These are phyloP conservation scores for Zea luxurians DNA, from an alignment of 176 grass and related monocot genomes.

Conservation along the genomic window DNA sequence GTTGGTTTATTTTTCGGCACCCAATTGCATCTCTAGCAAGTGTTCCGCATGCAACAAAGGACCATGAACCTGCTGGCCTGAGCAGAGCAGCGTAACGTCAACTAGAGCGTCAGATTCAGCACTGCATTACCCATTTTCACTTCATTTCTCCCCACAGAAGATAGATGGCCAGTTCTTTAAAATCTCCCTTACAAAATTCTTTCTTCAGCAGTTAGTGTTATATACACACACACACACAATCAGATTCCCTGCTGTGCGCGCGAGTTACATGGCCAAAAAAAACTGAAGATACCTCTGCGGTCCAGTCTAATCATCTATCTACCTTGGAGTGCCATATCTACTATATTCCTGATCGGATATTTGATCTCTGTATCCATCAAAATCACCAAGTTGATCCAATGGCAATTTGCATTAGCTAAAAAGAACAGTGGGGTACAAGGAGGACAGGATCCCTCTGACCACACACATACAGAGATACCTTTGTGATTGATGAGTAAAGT, in stretches of 20 bases:
- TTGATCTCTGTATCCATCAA: not conserved
- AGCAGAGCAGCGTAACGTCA: not conserved
- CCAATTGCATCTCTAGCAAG: not conserved
- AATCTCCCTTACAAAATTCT: not conserved
- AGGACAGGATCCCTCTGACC: constrained; percentile 12
- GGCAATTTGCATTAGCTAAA: not conserved
- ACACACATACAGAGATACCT: not conserved
- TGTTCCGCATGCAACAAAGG: not conserved
- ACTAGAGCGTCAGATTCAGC: not conserved
- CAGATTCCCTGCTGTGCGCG: not conserved
- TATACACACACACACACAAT: not conserved
- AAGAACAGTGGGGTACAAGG: not conserved
- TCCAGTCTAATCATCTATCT: not conserved
- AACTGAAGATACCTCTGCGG: not conserved
- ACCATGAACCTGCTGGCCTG: not conserved
- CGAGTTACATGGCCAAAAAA: not conserved
- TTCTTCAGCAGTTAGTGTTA: not conserved
- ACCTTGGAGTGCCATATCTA: not conserved
- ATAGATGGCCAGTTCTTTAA: no score
- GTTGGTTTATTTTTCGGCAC: not conserved
- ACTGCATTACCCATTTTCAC: not conserved
- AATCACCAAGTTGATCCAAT: constrained; percentile 24
- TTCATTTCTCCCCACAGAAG: not conserved
- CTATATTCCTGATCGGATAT: constrained; percentile 7
- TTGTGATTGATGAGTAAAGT: not conserved